Base-by-base conservation (phyloP, 768 basidiomycete species). In the Dioszegia aurantiaca region DNA sequence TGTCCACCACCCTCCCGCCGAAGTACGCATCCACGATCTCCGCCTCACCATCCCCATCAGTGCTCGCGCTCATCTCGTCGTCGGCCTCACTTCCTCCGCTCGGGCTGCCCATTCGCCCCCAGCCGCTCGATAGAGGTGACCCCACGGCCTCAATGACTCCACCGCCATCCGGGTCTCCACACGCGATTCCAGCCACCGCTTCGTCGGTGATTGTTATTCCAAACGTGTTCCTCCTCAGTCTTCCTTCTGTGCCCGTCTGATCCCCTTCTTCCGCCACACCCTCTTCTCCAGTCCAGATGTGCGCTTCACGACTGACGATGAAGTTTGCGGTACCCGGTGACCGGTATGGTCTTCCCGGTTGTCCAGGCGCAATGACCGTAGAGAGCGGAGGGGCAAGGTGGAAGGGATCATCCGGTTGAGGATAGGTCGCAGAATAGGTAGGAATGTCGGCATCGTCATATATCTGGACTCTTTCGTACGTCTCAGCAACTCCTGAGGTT, bases 271-370 rank as follows among this genome's bases (percentile, higher is more conserved):
- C 8, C 33, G 14, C 33, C 14, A 6, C 33, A 33, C 33, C 33
- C 33, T 33, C 8, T 6, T 14, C 33, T 33, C 33, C 33, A 6
- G 33, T 33, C 36, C 24, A 28, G 17, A 28, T 39, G 4, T 40
- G 31, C 19, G 17, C 26, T 26, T 39, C 37, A 2, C 51, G 51
- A 31, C 17, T 41, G 26, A 65, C 64, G 36, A 62, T 17, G 40
- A 59, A 65, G 19, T 45, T 55, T 2, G 64, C 57, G 43, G 64
- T 65, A 23, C 61, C 64, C 4, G 64, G 64, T 3, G 61, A 62
- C 16, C 61, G 53, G 39, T 65, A 62, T 0, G 64, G 64, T 37
- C 61, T 55, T 10, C 1, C 17, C 17, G 63, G 63, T 3, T 16
- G 11, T 6, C 5, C 27, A 10, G 11, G 27, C 3, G 14, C 14